phyloP scores from a whole-genome alignment of 129 eudicot genomes.

The Flaveria brownii region DNA sequence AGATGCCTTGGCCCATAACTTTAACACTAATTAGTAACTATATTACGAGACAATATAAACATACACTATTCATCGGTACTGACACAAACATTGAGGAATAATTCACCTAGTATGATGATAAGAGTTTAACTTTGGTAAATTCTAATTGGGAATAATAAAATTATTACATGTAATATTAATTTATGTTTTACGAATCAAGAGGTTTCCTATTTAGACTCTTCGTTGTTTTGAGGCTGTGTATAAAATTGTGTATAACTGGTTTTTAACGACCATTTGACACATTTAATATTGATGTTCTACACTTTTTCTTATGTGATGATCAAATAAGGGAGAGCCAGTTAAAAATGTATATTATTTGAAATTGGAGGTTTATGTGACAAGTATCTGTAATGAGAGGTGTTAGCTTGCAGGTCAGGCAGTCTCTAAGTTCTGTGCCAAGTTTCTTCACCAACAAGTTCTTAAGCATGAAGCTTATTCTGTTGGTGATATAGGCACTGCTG shows the following conservation, averaged over 20 bases:
- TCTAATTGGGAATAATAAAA: background rate
- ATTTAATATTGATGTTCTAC: background rate
- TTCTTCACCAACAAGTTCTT: slow-evolving; percentile 80
- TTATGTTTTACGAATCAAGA: background rate
- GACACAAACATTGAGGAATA: background rate
- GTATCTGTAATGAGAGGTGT: slow-evolving; percentile 19
- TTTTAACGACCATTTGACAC: background rate
- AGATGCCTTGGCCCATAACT: background rate
- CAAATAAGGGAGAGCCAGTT: background rate
- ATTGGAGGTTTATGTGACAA: background rate
- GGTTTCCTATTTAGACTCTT: background rate
- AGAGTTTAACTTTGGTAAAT: background rate
- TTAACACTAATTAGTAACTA: background rate
- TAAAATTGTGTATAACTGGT: background rate
- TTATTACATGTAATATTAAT: background rate
- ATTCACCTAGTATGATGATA: background rate
- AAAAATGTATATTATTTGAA: background rate
- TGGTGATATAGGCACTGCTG: slow-evolving; percentile 72
- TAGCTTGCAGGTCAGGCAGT: slow-evolving; percentile 74
- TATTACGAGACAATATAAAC: background rate
- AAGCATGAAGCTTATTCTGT: slow-evolving; percentile 63
- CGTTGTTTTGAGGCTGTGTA: slow-evolving; percentile 6
- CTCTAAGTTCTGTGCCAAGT: slow-evolving; percentile 86
- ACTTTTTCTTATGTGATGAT: slow-evolving; percentile 5
- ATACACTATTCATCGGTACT: background rate